Evolutionary conservation across 306 rosid genomes (phyloP).

Genomic region (Rosa chinensis): DNA sequence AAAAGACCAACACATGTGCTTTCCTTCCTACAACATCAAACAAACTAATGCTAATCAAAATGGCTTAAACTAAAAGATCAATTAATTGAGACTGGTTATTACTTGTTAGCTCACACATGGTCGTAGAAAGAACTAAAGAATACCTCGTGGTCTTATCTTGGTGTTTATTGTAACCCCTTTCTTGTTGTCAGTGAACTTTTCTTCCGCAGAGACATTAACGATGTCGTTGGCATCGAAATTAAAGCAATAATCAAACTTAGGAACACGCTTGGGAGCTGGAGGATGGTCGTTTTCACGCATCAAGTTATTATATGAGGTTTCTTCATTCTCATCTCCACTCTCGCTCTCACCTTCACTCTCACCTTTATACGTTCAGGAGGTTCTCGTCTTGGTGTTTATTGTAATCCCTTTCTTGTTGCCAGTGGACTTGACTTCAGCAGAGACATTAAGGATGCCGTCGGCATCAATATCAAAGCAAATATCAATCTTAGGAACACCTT

Average conservation of each 20-base stretch:
- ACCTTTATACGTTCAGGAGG: not conserved
- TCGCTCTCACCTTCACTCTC: not conserved
- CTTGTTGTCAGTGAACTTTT: too few relatives aligned
- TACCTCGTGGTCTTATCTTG: not conserved
- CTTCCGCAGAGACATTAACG: not conserved
- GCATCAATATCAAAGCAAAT: not conserved
- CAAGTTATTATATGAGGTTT: too few relatives aligned
- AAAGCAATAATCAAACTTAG: too few relatives aligned
- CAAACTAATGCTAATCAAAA: too few relatives aligned
- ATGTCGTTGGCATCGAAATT: too few relatives aligned
- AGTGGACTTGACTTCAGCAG: not conserved
- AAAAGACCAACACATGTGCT: too few relatives aligned
- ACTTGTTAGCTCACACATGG: not conserved
- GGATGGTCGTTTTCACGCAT: not conserved
- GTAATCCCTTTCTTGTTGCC: conserved; percentile 1
- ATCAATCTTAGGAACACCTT: not conserved
- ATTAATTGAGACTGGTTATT: too few relatives aligned
- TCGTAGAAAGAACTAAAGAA: too few relatives aligned
- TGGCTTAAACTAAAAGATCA: too few relatives aligned
- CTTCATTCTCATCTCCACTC: not conserved
- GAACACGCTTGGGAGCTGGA: not conserved
- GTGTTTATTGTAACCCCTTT: too few relatives aligned
- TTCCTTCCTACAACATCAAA: too few relatives aligned
- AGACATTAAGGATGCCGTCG: not conserved
- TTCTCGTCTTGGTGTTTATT: not conserved